Conservation (phyloP, 2,329 filamentous ascomycete genomes). For the Pseudofabraea citricarpa region DNA sequence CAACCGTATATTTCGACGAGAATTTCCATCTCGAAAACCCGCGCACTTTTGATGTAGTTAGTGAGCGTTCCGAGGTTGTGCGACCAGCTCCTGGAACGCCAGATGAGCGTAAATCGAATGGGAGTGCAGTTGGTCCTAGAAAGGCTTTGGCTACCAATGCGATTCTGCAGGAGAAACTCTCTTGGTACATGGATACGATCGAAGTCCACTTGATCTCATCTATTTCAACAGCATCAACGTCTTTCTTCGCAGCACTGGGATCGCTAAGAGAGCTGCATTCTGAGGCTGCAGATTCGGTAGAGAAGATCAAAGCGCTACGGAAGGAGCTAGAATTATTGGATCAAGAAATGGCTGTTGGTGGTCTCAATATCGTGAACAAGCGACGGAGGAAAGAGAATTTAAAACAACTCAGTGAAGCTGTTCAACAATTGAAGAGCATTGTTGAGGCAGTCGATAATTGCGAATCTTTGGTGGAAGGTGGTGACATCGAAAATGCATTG, state of each 20-base stretch:
- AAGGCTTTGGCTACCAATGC: conserved; percentile 94
- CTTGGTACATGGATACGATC: conserved; percentile 99
- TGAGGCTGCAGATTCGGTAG: conserved; percentile 87
- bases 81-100: conserved; percentile 51
- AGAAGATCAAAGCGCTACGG: conserved; percentile 75
- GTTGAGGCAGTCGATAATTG: conserved; percentile 71
- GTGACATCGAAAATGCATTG: conserved; percentile 78
- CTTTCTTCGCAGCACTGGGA: conserved; percentile 91
- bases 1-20: conserved; percentile 89
- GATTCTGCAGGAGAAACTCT: conserved; percentile 94
- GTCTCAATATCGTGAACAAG: conserved; percentile 80
- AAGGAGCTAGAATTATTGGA: conserved; percentile 78
- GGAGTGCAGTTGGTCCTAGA: conserved; percentile 55
- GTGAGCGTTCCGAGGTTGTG: conserved; percentile 93
- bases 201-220: conserved; percentile 96
- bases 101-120: conserved; percentile 54
- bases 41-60: conserved; percentile 92
- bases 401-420: conserved; percentile 73
- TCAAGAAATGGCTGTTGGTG: conserved; percentile 78
- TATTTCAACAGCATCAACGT: conserved; percentile 91
- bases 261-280: conserved; percentile 86
- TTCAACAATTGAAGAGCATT: conserved; percentile 76
- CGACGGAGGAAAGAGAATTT: conserved; percentile 80
- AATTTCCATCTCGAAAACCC: conserved; percentile 95
- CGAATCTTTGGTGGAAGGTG: conserved; percentile 75